Base-by-base conservation (phyloP, 2,329 filamentous ascomycete species). In the Taxawa tesnikishii region DNA sequence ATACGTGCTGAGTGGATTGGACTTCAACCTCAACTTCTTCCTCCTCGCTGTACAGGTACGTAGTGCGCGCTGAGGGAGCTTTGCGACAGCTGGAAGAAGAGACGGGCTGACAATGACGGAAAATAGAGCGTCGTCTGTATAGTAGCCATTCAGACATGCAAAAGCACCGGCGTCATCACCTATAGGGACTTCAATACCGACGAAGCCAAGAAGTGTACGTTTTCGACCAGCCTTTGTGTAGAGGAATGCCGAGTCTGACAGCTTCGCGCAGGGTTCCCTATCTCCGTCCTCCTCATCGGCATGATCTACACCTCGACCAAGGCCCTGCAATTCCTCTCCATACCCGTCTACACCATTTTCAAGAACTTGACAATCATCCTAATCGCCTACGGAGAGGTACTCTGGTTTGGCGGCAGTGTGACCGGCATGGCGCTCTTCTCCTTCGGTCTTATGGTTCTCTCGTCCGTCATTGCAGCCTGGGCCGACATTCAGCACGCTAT, bases 221-320 rank as follows among this genome's bases (percentile, higher is more conserved):
- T 16, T 31, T 14, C 21, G n/a, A 28, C n/a, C n/a, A 21, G n/a
- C 10, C 11, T 6, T 3, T 16, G 6, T 6, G 24, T 15, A 21
- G 32, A 32, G 33, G 26, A 16, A 23, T 18, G 17, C 13, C 24
- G 18, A 21, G 23, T 33, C 38, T 34, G 17, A 17, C 32, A 28
- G 23, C 33, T 29, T 23, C 8, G 15, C 18, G 5, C 26, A 93
- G 84, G 87, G 90, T 94, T 96, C 52, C 90, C 90, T 29, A 84
- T 98, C 50, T 93, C 90, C 36, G 67, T 94, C 34, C 81, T 96
- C 40, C 77, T 98, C 43, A 90, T 96, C 53, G 87, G 85, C 55
- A 98, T 96, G 90, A 96, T 98, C 60, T 98, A 96, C 63, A 96
- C 90, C 34, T 79, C 84, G 50, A 90, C 83, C 50, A 94, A 94